Percentiles rank a stretch among this genome's conserved stretches.
Conservation (phyloP, 345 rosid genomes). For the Eucalyptus tenuipes region DNA sequence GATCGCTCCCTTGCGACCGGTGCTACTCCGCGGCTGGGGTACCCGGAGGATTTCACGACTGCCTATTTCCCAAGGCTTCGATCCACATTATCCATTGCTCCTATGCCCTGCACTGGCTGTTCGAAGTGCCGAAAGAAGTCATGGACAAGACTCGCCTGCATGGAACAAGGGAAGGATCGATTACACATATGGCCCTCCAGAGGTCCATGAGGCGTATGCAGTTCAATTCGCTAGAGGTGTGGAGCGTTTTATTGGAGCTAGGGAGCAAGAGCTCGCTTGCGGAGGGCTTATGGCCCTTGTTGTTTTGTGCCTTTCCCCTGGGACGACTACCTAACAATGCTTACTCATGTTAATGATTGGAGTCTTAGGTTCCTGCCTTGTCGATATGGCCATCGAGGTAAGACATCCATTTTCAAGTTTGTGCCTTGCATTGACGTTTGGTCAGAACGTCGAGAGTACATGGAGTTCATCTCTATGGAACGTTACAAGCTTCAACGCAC, state of each 20-base stretch:
- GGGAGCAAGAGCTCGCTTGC: conserved; percentile 18
- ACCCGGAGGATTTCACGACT: not conserved
- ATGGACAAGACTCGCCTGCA: conserved; percentile 14
- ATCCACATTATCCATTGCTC: not conserved
- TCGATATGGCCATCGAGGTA: conserved; percentile 20
- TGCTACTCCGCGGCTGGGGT: not conserved
- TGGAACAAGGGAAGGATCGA: conserved; percentile 37
- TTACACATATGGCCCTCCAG: conserved; percentile 9
- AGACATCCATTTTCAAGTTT: not conserved
- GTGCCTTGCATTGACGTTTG: not conserved
- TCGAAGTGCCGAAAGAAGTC: conserved; percentile 19
- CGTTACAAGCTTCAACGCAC: too few relatives aligned
- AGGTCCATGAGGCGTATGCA: conserved; percentile 17
- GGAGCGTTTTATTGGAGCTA: conserved; percentile 21
- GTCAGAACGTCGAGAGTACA: not conserved
- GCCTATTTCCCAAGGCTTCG: not conserved
- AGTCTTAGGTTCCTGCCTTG: conserved; percentile 10
- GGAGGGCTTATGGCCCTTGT: conserved; percentile 27
- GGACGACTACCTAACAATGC: conserved; percentile 7
- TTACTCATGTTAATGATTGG: conserved; percentile 3
- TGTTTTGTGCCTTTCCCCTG: conserved; percentile 6
- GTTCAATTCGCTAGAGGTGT: conserved; percentile 25
- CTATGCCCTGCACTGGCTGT: conserved; percentile 28
- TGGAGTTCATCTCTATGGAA: not conserved
- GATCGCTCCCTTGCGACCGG: not conserved